Percentiles rank a stretch among this genome's conserved stretches.
Evolutionary conservation across 176 grass and related monocot genomes (phyloP).

Genomic region (Oryza meyeriana): DNA sequence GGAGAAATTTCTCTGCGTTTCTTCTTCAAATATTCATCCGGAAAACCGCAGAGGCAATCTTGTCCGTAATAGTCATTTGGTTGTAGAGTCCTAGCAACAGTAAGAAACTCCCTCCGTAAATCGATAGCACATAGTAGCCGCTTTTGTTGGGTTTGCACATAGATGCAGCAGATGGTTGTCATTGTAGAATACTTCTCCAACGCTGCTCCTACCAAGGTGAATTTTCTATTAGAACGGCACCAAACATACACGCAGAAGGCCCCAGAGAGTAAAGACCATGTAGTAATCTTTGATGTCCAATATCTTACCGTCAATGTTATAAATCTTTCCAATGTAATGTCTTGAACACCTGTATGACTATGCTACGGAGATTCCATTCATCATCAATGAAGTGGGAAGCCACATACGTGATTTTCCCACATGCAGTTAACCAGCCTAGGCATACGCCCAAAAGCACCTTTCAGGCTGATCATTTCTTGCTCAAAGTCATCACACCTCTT

Average conservation of each 20-base stretch:
- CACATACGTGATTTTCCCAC: neutral
- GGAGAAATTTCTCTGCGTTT: neutral
- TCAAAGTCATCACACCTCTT: neutral
- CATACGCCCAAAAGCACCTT: neutral
- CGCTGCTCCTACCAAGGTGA: accelerated
- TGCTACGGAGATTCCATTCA: neutral
- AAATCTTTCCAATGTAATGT: too few species aligned
- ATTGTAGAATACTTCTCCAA: too few species aligned
- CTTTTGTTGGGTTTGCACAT: neutral
- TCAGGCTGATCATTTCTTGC: neutral
- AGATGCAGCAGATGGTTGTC: neutral
- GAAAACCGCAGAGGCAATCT: neutral
- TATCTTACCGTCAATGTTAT: too few species aligned
- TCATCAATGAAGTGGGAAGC: neutral
- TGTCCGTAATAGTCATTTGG: accelerated
- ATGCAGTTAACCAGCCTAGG: neutral
- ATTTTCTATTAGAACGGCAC: neutral
- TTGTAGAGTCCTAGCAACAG: too few species aligned
- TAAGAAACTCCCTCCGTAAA: too few species aligned
- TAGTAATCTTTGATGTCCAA: too few species aligned
- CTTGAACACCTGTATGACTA: neutral
- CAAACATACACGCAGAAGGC: neutral
- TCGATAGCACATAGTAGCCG: too few species aligned
- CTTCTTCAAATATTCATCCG: neutral
- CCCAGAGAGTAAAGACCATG: neutral